Evolutionary conservation across 2,329 filamentous ascomycete species (phyloP), one percentile per base, ranked within the genome.

Genomic region (Volutella citrinella): DNA sequence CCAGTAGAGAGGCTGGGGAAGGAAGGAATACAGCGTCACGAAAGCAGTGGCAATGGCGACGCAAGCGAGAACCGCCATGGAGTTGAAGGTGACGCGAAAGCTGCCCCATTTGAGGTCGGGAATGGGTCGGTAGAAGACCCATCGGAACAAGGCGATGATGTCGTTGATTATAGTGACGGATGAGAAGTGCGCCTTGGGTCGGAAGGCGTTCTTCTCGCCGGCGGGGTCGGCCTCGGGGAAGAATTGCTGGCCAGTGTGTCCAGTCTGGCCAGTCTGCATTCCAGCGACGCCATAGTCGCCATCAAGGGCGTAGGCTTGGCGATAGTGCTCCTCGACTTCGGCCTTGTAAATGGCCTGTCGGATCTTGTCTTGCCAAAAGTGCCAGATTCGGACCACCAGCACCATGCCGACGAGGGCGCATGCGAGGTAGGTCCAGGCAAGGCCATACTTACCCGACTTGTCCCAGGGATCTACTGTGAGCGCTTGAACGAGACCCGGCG

Each of bases 281-380:
- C 60, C 66, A 10, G 68, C 60, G 38, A 65, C 58, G 32, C 64
- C 65, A 46, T 67, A 68, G 15, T 70, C 66, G 21, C 69, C 63
- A 30, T 77, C 70, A 34, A 72, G 52, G 54, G 59, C 69, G 58
- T 80, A 73, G 28, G 75, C 46, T 31, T 69, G 59, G 38, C 59
- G 75, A 57, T 78, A 81, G 51, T 82, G 75, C 51, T 81, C 74
- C 54, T 86, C 74, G 51, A 87, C 73, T 57, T 87, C 80, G 55
- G 93, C 82, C 65, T 94, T 91, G 66, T 93, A 87, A 40, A 93
- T 78, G 43, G 88, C 90, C 48, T 90, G 86, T 48, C 90, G 80
- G 47, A 95, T 87, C 66, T 93, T 94, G 68, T 96, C 90, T 51
- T 90, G 88, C 83, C 88, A 95, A 49, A 84, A 82, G 61, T 95